Base-by-base conservation (phyloP, 345 rosid genomes). In the Eucalyptus decipiens region DNA sequence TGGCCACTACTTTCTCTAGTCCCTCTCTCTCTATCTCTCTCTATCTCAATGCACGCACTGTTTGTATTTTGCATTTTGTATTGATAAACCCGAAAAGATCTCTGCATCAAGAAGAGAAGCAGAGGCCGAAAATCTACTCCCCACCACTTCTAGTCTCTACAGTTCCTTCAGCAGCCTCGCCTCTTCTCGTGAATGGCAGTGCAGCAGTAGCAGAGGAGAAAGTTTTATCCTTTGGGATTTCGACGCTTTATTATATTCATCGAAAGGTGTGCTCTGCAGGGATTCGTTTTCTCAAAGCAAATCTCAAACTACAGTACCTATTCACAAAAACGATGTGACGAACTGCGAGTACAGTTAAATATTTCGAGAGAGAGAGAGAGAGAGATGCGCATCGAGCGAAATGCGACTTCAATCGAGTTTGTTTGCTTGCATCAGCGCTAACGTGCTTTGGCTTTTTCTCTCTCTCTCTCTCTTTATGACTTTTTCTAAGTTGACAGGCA, bases 31-130 rank as follows among this genome's bases (percentile, higher is more conserved):
- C 88, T 18, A 40, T 7, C 48, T 69, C 69, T 89, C 62, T 67
- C 87, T 14, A 8, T 76, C 72, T 12, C 58, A 28, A 2, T 62
- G 81, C 81, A 19, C 43, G 72, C 50, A 19, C 49, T 30, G 42
- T 76, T 85, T 89, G 58, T 56, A 10, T 56, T 56, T 56, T 56
- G 62, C 28, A 4, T 56, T 56, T 56, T 56, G 62, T 26, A 72
- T 81, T 49, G 89, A 91, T 85, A 88, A 87, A 90, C 88, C 91
- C 40, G 81, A 92, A 76, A 90, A 88, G 90, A 91, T 90, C 86
- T 91, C 87, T 89, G 89, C 88, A 72, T 52, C n/a, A n/a, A n/a
- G n/a, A n/a, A n/a, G 88, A 88, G 62, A 90, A 83, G 89, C 83
- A 21, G 83, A 76, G 83, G 47, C 83, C 42, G 85, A 47, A 76